Conservation (phyloP, 2,329 filamentous ascomycete genomes). For the Coleophoma cylindrospora region DNA sequence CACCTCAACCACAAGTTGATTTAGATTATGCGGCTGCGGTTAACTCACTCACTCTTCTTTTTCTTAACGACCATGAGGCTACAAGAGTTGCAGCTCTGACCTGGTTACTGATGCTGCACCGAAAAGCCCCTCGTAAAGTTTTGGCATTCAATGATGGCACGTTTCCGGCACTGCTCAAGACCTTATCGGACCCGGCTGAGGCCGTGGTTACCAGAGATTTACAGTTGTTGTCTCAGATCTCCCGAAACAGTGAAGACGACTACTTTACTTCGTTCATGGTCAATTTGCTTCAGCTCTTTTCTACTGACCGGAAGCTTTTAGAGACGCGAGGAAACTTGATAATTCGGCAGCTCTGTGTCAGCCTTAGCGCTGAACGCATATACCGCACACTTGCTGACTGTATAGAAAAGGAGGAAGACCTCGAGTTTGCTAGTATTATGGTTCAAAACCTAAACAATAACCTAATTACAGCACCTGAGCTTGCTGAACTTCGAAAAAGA, state of each 20-base stretch:
- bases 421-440: conserved; percentile 99
- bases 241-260: conserved; percentile 90
- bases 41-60: conserved; percentile 85
- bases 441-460: conserved; percentile 99
- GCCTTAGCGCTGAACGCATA: conserved; percentile 88
- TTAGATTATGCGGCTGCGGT: conserved; percentile 96
- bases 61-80: conserved; percentile 94
- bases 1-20: conserved; percentile 53
- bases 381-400: conserved; percentile 95
- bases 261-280: conserved; percentile 99
- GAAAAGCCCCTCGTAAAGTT: conserved; percentile 89
- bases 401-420: conserved; percentile 94
- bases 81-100: conserved; percentile 89
- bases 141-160: conserved; percentile 96
- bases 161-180: conserved; percentile 93
- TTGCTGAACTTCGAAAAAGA: conserved; percentile 84
- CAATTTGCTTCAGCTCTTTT: conserved; percentile 89
- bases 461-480: conserved; percentile 91
- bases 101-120: conserved; percentile 97
- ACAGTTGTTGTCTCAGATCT: conserved; percentile 92
- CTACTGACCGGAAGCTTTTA: conserved; percentile 83
- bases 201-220: conserved; percentile 93
- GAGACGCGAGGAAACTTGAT: conserved; percentile 95
- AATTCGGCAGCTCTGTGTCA: conserved; percentile 90
- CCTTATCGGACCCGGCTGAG: conserved; percentile 89